Evolutionary conservation across 2,329 filamentous ascomycete genomes (phyloP).

Genomic region (Orbilia javanica): DNA sequence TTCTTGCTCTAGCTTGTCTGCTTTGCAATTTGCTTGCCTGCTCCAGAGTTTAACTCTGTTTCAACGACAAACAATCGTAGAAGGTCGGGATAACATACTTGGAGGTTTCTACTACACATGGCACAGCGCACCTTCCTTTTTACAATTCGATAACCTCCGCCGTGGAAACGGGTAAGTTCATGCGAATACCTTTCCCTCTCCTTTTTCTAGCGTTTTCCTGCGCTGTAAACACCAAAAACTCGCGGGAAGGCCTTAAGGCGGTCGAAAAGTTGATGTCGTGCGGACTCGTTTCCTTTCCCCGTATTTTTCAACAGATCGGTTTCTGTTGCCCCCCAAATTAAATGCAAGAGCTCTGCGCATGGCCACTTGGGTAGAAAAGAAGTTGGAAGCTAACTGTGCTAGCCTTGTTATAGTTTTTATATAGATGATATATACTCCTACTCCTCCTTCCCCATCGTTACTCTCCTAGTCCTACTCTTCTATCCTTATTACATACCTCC

Average conservation of each 20-base stretch:
- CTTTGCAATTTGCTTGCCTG: too few species aligned
- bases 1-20: too few species aligned
- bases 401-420: background rate
- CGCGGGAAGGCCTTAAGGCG: too few species aligned
- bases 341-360: background rate
- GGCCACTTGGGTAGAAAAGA: background rate
- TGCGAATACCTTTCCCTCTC: conserved; percentile 9
- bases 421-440: conserved; percentile 1
- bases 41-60: conserved; percentile 7
- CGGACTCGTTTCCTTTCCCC: background rate
- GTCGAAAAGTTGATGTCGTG: background rate
- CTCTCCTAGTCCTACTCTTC: background rate
- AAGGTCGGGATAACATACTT: too few species aligned
- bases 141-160: background rate
- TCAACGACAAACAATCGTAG: conserved; percentile 16
- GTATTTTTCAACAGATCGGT: background rate
- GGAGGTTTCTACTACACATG: conserved; percentile 6
- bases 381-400: background rate
- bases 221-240: too few species aligned
- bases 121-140: conserved; percentile 21
- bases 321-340: background rate
- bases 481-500: too few species aligned
- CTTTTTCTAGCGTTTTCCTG: background rate
- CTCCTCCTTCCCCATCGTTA: background rate
- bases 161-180: conserved; percentile 27